Evolutionary conservation across 2,329 filamentous ascomycete genomes (phyloP), one percentile per base, ranked within the genome.

Genomic region (Herpotrichia juniperi): DNA sequence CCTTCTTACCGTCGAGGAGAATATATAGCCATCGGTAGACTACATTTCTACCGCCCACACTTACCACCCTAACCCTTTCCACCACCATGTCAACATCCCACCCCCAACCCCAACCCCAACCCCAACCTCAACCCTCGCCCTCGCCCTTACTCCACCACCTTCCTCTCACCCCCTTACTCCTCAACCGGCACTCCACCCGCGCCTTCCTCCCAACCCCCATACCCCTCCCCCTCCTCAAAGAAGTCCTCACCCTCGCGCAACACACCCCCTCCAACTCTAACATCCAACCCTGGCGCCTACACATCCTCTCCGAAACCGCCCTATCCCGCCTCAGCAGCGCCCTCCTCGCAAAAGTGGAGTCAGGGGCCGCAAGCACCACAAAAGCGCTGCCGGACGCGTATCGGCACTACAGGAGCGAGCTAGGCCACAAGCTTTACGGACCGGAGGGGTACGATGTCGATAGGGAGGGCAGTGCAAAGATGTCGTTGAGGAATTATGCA

Each of bases 351-450:
- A 25, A 48, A 16, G 62, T 54, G 5, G 16, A 34, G 14, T 34
- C 14, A 14, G 31, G n/a, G n/a, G 31, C 31, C 8, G 34, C 3
- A 37, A 19, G n/a, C n/a, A 17, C 16, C 4, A 21, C 34, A 8
- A 49, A 50, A 14, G 54, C 58, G 0, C 45, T 65, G 2, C 61
- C 62, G 7, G 46, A 53, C 4, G 21, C 55, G 8, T 63, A 56
- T 46, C 19, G 19, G 14, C 59, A 63, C 30, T 62, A 58, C 44
- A 54, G 62, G 30, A 61, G 55, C 10, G 56, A 59, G 21, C 46
- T 64, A 14, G 62, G 61, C 4, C 48, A 53, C 10, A 25, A 56
- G 21, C 22, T 67, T 26, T 66, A 66, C 43, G 64, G 62, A 39
- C 16, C 28, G 1, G 46, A 48, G 7, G 64, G 59, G n/a, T 65